Conservation (phyloP, 2,329 filamentous ascomycete species). For the Hymenotorrendiella dingleyae region DNA sequence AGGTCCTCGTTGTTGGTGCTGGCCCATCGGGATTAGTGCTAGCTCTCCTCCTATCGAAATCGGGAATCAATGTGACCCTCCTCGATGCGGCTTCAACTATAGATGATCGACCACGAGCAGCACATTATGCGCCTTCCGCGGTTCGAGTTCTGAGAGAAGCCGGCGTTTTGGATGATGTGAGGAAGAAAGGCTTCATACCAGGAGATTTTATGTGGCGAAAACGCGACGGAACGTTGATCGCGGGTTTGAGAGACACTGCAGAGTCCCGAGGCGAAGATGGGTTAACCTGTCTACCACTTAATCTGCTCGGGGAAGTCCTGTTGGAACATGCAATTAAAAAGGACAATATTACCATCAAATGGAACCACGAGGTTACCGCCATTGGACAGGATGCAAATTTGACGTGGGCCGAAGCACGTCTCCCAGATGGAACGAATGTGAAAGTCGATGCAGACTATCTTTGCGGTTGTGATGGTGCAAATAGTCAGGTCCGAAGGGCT, state of each 20-base stretch:
- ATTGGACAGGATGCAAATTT: conserved; percentile 41
- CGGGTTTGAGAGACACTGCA: conserved; percentile 24
- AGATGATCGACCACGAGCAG: conserved; percentile 55
- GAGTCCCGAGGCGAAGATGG: conserved; percentile 30
- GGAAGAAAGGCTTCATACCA: conserved; percentile 36
- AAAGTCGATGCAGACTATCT: conserved; percentile 45
- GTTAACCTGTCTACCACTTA: conserved; percentile 40
- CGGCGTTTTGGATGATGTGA: conserved; percentile 49
- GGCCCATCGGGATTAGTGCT: conserved; percentile 45
- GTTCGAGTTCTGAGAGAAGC: conserved; percentile 53
- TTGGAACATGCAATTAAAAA: conserved; percentile 33
- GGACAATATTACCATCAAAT: conserved; percentile 34
- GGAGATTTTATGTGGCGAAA: conserved; percentile 40
- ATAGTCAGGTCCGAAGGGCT: conserved; percentile 40
- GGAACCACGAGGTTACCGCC: conserved; percentile 41
- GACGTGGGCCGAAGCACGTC: conserved; percentile 42
- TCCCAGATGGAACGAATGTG: conserved; percentile 30
- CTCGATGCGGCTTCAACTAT: conserved; percentile 50
- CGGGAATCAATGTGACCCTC: conserved; percentile 44
- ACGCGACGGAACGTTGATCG: conserved; percentile 32
- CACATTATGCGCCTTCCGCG: conserved; percentile 54
- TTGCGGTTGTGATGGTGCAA: conserved; percentile 51
- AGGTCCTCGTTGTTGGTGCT: conserved; percentile 43
- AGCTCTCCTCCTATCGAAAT: conserved; percentile 45
- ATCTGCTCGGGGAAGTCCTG: conserved; percentile 37